phyloP scores from a whole-genome alignment of 2,329 filamentous ascomycete genomes.

The Aspergillus fumigatus region DNA sequence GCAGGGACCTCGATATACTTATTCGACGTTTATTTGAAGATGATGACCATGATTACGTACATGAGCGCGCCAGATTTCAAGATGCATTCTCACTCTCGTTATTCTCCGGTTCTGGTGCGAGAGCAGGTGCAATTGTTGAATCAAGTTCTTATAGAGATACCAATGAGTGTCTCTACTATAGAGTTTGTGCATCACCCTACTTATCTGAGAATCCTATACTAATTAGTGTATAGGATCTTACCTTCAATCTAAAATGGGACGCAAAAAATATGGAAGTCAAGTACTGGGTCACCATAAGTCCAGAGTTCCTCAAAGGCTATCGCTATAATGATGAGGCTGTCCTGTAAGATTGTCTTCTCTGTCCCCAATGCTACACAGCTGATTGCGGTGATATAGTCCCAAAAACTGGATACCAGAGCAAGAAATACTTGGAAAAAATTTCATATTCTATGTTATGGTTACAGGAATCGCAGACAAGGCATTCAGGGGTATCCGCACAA shows the following conservation, averaged over 20 bases:
- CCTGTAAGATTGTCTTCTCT: not conserved
- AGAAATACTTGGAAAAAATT: not conserved
- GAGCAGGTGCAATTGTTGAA: slow-evolving; percentile 9
- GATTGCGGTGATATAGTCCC: not conserved
- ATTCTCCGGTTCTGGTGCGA: not conserved
- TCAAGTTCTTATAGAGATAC: slow-evolving; percentile 11
- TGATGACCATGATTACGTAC: slow-evolving; percentile 6
- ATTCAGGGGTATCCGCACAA: no score
- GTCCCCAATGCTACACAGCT: not conserved
- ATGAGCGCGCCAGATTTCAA: slow-evolving; percentile 2
- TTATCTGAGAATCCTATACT: not conserved
- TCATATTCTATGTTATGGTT: not conserved
- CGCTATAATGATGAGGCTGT: not conserved
- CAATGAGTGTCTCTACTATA: slow-evolving; percentile 15
- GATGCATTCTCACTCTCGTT: not conserved
- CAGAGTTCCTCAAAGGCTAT: not conserved
- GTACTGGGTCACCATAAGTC: no score
- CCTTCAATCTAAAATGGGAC: no score
- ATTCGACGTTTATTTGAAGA: slow-evolving; percentile 8
- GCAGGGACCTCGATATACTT: slow-evolving; percentile 15
- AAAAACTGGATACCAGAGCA: not conserved
- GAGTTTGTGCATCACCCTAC: slow-evolving; percentile 1
- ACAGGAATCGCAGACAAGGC: no score
- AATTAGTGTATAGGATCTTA: not conserved
- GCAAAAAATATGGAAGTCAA: no score